A percentile compares a stretch with the other conserved stretches of the same genome.
Evolutionary conservation across 2,329 filamentous ascomycete species (phyloP).

Genomic region (Colletotrichum phormii): DNA sequence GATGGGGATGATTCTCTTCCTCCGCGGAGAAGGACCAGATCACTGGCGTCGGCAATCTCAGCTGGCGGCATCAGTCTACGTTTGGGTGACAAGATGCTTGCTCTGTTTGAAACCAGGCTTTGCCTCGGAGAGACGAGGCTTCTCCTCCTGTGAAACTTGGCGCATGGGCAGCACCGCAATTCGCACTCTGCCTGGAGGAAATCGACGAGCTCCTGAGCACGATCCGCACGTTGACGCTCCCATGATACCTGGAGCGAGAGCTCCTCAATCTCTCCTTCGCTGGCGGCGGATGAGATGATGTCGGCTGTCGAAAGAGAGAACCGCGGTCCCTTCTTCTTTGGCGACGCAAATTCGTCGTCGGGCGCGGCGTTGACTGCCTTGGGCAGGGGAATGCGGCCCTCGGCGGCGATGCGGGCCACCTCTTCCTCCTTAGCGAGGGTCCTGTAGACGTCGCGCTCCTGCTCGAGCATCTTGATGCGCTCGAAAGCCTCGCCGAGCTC

Average conservation of each 20-base stretch:
- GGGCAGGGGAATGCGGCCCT: slow-evolving; percentile 77
- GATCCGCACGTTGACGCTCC: slow-evolving; percentile 73
- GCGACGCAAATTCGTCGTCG: slow-evolving; percentile 72
- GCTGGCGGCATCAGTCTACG: slow-evolving; percentile 50
- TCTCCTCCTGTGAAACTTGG: slow-evolving; percentile 49
- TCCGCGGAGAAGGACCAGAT: slow-evolving; percentile 55
- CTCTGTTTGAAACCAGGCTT: slow-evolving; percentile 48
- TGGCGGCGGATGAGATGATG: slow-evolving; percentile 65
- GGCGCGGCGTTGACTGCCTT: slow-evolving; percentile 53
- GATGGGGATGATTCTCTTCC: slow-evolving; percentile 36
- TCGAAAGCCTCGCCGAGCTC: slow-evolving; percentile 74
- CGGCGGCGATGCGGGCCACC: slow-evolving; percentile 77
- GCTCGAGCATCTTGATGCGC: slow-evolving; percentile 73
- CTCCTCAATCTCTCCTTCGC: slow-evolving; percentile 70
- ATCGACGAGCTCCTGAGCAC: slow-evolving; percentile 78
- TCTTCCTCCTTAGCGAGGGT: slow-evolving; percentile 79
- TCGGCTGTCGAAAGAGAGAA: slow-evolving; percentile 61
- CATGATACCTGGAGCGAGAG: slow-evolving; percentile 64
- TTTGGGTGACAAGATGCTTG: slow-evolving; percentile 47
- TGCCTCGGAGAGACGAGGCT: slow-evolving; percentile 49
- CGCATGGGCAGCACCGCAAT: slow-evolving; percentile 74
- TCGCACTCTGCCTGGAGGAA: slow-evolving; percentile 82
- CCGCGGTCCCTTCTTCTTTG: slow-evolving; percentile 57
- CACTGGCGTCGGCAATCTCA: slow-evolving; percentile 54
- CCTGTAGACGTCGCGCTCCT: slow-evolving; percentile 81